These are phyloP conservation scores for Coemansia sp. DNA, from an alignment of 371 early-diverging fungal species.

Conservation along the genomic window DNA sequence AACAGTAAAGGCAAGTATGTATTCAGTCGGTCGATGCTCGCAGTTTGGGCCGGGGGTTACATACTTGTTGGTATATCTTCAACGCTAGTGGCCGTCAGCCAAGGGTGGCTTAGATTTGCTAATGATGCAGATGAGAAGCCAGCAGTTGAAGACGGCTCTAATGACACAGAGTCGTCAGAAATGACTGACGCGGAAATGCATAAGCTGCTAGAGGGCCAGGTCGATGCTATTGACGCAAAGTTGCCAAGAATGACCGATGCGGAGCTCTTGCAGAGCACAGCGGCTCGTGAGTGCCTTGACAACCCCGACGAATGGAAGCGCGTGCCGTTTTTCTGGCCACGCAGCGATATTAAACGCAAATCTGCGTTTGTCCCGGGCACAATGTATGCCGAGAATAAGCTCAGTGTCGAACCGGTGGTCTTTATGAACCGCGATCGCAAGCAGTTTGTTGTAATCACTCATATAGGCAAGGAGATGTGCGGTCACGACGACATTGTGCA, in stretches of 20 bases:
- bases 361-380: conserved; percentile 33
- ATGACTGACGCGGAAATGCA: no score
- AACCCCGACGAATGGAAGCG: conserved; percentile 47
- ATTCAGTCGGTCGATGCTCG: conserved; percentile 44
- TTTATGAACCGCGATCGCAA: conserved; percentile 51
- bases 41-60: conserved; percentile 46
- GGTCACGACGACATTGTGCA: conserved; percentile 70
- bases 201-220: neutral
- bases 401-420: conserved; percentile 43
- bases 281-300: conserved; percentile 33
- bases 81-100: conserved; percentile 30
- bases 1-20: conserved; percentile 13
- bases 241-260: neutral
- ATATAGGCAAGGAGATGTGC: conserved; percentile 54
- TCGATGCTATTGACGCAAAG: neutral
- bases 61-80: conserved; percentile 39
- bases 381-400: conserved; percentile 32
- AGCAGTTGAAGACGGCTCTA: neutral
- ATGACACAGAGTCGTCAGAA: neutral
- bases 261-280: conserved; percentile 19
- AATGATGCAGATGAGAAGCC: neutral
- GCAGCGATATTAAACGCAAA: neutral
- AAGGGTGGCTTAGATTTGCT: conserved; percentile 41
- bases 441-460: conserved; percentile 45
- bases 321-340: conserved; percentile 41